A percentile compares a stretch with the other conserved stretches of the same genome.
Conservation (phyloP, 179 eudicot species). For the Nepenthes alata region DNA sequence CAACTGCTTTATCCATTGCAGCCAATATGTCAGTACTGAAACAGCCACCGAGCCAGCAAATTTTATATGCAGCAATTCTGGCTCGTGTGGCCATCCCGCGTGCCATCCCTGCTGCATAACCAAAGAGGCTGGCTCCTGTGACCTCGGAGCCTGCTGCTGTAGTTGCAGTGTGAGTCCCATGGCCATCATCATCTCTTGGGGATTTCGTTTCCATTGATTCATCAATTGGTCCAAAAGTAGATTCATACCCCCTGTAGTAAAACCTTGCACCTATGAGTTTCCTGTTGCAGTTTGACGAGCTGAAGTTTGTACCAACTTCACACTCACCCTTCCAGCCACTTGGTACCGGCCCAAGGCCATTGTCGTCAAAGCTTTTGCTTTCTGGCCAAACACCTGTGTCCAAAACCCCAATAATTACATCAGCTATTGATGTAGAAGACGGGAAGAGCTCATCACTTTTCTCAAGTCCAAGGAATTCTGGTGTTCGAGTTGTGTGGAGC, state of each 20-base stretch:
- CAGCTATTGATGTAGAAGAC: constrained; percentile 24
- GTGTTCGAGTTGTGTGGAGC: constrained; percentile 80
- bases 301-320: constrained; percentile 41
- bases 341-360: constrained; percentile 55
- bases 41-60: constrained; percentile 84
- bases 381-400: constrained; percentile 91
- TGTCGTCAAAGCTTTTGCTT: constrained; percentile 50
- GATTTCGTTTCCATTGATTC: constrained; percentile 50
- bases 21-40: constrained; percentile 56
- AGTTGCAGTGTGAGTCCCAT: constrained; percentile 75
- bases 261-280: constrained; percentile 71
- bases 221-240: constrained; percentile 52
- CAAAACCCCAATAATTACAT: constrained; percentile 52
- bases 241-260: constrained; percentile 60
- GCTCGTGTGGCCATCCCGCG: constrained; percentile 72
- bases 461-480: constrained; percentile 59
- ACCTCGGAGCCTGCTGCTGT: constrained; percentile 69
- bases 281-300: constrained; percentile 41
- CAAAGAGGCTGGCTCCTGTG: constrained; percentile 49
- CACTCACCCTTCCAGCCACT: constrained; percentile 65
- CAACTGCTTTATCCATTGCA: constrained; percentile 66
- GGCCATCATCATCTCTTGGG: constrained; percentile 76
- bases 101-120: constrained; percentile 65
- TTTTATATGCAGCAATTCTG: constrained; percentile 59
- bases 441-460: constrained; percentile 19